phyloP scores from a whole-genome alignment of 1,139 yeast genomes.

The Suhomyces bribrorum region DNA sequence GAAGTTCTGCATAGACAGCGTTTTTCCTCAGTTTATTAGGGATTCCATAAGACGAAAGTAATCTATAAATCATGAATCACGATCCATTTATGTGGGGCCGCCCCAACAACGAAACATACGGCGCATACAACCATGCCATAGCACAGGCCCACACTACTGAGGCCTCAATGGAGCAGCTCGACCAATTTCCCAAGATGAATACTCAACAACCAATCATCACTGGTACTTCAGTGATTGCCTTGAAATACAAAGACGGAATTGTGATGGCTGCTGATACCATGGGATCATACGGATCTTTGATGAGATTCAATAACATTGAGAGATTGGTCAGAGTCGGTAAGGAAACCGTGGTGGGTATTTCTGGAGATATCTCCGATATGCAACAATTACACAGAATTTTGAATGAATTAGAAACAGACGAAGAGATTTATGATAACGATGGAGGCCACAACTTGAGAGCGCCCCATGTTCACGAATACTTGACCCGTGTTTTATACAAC shows the following conservation, averaged over 20 bases:
- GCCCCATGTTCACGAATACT: slow-evolving; percentile 83
- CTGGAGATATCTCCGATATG: slow-evolving; percentile 94
- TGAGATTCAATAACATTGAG: slow-evolving; percentile 83
- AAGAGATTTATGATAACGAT: slow-evolving; percentile 79
- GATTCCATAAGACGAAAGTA: too few species aligned
- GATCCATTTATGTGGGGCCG: slow-evolving; percentile 96
- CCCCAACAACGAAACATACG: slow-evolving; percentile 80
- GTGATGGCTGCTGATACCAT: slow-evolving; percentile 93
- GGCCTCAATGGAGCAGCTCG: slow-evolving; percentile 22
- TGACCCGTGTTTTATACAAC: slow-evolving; percentile 79
- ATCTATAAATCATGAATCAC: slow-evolving; percentile 71
- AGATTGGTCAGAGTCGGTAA: slow-evolving; percentile 81
- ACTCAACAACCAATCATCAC: slow-evolving; percentile 96
- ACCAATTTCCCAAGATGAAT: slow-evolving; percentile 67
- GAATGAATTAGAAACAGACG: slow-evolving; percentile 71
- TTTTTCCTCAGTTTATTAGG: too few species aligned
- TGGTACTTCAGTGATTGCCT: slow-evolving; percentile 91
- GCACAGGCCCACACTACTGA: slow-evolving; percentile 50
- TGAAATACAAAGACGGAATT: slow-evolving; percentile 88
- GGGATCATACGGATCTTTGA: slow-evolving; percentile 90
- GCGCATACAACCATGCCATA: slow-evolving; percentile 70
- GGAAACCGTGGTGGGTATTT: slow-evolving; percentile 86
- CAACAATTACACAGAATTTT: slow-evolving; percentile 77
- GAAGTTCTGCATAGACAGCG: too few species aligned
- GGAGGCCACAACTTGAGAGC: slow-evolving; percentile 76